These are phyloP conservation scores for Aspergillus sp. DNA, from an alignment of 2,329 filamentous ascomycete species.

Conservation along the genomic window DNA sequence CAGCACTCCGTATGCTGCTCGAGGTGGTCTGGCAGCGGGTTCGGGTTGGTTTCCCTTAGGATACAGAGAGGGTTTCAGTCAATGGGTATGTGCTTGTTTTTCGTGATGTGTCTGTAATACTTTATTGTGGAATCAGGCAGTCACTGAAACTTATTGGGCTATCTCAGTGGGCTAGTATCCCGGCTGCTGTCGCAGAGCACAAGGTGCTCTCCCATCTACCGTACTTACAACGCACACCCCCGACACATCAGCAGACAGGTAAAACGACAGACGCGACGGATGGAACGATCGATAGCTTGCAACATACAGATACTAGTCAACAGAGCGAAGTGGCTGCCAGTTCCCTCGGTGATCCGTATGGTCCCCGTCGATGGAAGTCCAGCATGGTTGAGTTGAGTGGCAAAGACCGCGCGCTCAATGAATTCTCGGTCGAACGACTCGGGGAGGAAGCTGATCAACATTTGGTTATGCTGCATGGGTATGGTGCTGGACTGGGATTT, in stretches of 20 bases:
- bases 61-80: conserved; percentile 83
- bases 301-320: conserved; percentile 31
- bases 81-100: conserved; percentile 62
- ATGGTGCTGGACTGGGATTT: conserved; percentile 91
- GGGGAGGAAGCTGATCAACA: conserved; percentile 76
- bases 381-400: conserved; percentile 77
- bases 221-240: conserved; percentile 63
- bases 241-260: conserved; percentile 59
- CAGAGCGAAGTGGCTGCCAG: conserved; percentile 42
- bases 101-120: not conserved
- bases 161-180: conserved; percentile 72
- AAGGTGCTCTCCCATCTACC: conserved; percentile 81
- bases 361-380: conserved; percentile 77
- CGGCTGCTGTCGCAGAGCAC: conserved; percentile 77
- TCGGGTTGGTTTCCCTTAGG: conserved; percentile 68
- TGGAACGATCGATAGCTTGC: conserved; percentile 25
- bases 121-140: conserved; percentile 4
- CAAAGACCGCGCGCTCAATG: conserved; percentile 81
- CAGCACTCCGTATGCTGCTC: conserved; percentile 25
- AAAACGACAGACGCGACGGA: conserved; percentile 23
- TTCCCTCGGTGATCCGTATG: conserved; percentile 64
- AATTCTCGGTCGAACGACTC: conserved; percentile 80
- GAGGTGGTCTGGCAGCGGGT: conserved; percentile 25
- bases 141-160: conserved; percentile 10
- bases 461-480: conserved; percentile 92